These are phyloP conservation scores for Phytophthora sp. DNA, from an alignment of 352 stramenopile genomes.

Conservation along the genomic window DNA sequence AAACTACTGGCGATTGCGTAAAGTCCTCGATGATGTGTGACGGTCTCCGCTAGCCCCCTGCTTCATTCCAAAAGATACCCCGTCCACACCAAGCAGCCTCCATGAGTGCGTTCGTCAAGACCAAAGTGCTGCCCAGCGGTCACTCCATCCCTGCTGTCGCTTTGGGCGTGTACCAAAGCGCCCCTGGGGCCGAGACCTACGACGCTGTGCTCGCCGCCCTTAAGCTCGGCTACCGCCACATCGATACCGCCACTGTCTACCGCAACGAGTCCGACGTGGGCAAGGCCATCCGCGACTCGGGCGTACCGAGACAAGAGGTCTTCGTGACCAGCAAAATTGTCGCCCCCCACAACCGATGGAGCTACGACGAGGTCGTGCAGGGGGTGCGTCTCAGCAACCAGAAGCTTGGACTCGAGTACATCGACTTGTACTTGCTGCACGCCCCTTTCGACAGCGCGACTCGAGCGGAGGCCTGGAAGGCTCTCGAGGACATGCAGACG, in stretches of 20 bases:
- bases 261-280: conserved; percentile 90
- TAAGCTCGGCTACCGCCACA: conserved; percentile 86
- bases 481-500: conserved; percentile 54
- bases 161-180: conserved; percentile 64
- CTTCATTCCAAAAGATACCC: background rate
- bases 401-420: conserved; percentile 74
- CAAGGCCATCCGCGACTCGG: conserved; percentile 68
- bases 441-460: conserved; percentile 57
- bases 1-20: too few relatives aligned
- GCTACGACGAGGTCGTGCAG: conserved; percentile 72
- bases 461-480: conserved; percentile 59
- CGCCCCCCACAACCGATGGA: conserved; percentile 39
- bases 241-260: conserved; percentile 90
- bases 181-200: conserved; percentile 58
- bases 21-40: too few relatives aligned
- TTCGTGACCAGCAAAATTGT: conserved; percentile 88
- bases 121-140: conserved; percentile 49
- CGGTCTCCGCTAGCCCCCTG: background rate
- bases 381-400: conserved; percentile 54
- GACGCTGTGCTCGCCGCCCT: conserved; percentile 62
- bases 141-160: conserved; percentile 51
- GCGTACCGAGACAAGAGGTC: conserved; percentile 74
- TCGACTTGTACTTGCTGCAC: conserved; percentile 85
- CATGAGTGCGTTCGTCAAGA: conserved; percentile 33
- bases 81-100: background rate